A percentile compares a stretch with the other conserved stretches of the same genome.
Conservation (phyloP, 179 eudicot species). For the Beta macrorhiza region DNA sequence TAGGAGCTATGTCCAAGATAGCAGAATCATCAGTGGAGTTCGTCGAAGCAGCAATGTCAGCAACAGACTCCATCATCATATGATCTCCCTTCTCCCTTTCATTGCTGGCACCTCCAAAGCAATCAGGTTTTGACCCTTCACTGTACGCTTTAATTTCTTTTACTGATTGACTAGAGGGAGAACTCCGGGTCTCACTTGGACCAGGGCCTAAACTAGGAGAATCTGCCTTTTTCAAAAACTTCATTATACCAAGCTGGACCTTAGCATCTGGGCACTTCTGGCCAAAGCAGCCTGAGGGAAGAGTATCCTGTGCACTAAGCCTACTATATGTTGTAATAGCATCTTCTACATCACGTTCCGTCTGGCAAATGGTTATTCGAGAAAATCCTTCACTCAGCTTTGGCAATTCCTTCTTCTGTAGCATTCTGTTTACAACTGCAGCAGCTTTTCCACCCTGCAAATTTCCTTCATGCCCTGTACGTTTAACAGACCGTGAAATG, state of each 20-base stretch:
- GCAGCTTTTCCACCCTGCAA: conserved; percentile 96
- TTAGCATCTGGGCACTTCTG: conserved; percentile 65
- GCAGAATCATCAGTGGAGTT: conserved; percentile 9
- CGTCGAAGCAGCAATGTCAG: conserved; percentile 20
- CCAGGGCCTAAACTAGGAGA: conserved; percentile 39
- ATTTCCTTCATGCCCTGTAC: conserved; percentile 89
- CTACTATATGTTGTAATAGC: conserved; percentile 54
- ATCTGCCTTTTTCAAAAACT: conserved; percentile 77
- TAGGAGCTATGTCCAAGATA: conserved; percentile 36
- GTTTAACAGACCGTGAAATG: conserved; percentile 81
- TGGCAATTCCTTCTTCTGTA: conserved; percentile 87
- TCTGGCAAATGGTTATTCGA: conserved; percentile 74
- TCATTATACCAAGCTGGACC: conserved; percentile 85
- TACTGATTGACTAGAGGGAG: conserved; percentile 22
- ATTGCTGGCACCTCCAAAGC: conserved; percentile 12
- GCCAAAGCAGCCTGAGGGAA: conserved; percentile 80
- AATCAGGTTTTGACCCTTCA: conserved; percentile 22
- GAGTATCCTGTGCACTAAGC: conserved; percentile 57
- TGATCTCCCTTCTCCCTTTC: conserved; percentile 31
- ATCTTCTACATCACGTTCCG: conserved; percentile 65
- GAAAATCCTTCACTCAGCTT: conserved; percentile 74
- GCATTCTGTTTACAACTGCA: conserved; percentile 85
- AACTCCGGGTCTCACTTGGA: conserved; percentile 30
- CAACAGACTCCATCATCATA: conserved; percentile 28
- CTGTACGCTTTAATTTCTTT: conserved; percentile 22